Evolutionary conservation across 495 filamentous ascomycete genomes (phyloP).

Genomic region (Daldinia bambusicola): DNA sequence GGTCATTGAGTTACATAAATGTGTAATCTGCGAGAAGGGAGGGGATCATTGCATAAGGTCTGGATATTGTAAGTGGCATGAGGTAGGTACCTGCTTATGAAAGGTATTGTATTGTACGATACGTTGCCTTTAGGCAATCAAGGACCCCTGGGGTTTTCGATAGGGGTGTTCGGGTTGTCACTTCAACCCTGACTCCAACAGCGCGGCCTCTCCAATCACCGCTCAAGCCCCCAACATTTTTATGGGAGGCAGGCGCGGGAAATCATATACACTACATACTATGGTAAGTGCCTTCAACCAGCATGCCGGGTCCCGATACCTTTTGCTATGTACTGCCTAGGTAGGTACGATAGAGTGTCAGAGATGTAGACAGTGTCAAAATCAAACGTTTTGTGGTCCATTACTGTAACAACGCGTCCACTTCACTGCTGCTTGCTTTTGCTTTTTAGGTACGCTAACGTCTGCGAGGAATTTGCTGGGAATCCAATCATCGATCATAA

Average conservation of each 20-base stretch:
- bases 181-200: slow-evolving; percentile 29
- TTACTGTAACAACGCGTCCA: slow-evolving; percentile 38
- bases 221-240: slow-evolving; percentile 22
- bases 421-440: slow-evolving; percentile 13
- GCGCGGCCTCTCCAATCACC: slow-evolving; percentile 17
- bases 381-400: background rate
- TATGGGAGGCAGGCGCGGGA: slow-evolving; percentile 22
- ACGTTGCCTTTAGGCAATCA: too few relatives aligned
- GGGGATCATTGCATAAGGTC: background rate
- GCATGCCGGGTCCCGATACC: background rate
- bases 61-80: too few relatives aligned
- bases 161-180: slow-evolving; percentile 28
- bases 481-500: slow-evolving; percentile 42
- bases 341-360: background rate
- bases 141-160: slow-evolving; percentile 10
- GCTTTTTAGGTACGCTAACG: slow-evolving; percentile 31
- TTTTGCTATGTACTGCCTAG: background rate
- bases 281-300: background rate
- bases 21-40: background rate
- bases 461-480: slow-evolving; percentile 36
- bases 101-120: background rate
- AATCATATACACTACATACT: slow-evolving; percentile 19
- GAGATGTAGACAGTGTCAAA: background rate
- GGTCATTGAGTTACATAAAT: slow-evolving; percentile 3
- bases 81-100: too few relatives aligned